Evolutionary conservation across 179 eudicot genomes (phyloP).

Genomic region (Carnegiea gigantea): DNA sequence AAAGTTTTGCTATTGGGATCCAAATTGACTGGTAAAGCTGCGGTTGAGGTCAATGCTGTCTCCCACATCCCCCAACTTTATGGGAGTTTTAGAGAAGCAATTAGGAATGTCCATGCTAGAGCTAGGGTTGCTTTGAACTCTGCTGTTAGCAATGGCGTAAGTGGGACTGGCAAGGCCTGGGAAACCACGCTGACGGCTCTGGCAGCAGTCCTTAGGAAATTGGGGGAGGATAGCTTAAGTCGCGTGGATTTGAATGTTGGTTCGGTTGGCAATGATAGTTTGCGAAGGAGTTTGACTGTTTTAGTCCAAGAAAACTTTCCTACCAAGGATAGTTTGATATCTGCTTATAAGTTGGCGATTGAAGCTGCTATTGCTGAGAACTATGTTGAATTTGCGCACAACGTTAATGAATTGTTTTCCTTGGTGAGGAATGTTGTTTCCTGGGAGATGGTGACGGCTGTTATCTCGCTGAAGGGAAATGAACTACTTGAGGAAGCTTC

Average conservation of each 20-base stretch:
- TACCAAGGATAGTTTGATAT: constrained; percentile 28
- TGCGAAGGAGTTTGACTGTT: constrained; percentile 32
- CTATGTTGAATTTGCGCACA: constrained; percentile 50
- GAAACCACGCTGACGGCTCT: constrained; percentile 36
- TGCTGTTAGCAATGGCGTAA: constrained; percentile 24
- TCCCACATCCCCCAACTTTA: constrained; percentile 56
- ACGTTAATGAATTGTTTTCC: constrained; percentile 41
- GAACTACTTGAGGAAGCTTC: constrained; percentile 32
- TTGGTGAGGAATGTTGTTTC: constrained; percentile 46
- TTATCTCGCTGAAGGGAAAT: constrained; percentile 56
- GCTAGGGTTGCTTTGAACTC: constrained; percentile 57
- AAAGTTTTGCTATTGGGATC: constrained; percentile 82
- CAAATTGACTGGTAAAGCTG: constrained; percentile 56
- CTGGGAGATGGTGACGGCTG: constrained; percentile 68
- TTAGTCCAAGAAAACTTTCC: constrained; percentile 45
- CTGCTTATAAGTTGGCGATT: constrained; percentile 26
- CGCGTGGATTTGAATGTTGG: constrained; percentile 41
- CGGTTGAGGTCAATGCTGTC: constrained; percentile 34
- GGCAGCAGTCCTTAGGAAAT: constrained; percentile 34
- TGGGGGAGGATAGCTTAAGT: constrained; percentile 53
- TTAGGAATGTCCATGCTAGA: constrained; percentile 54
- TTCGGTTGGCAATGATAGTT: constrained; percentile 33
- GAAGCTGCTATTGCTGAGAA: constrained; percentile 42
- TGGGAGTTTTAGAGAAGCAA: constrained; percentile 60
- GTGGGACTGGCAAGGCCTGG: constrained; percentile 38